Evolutionary conservation across 768 basidiomycete species (phyloP).

Genomic region (Gloeostereum incarnatum): DNA sequence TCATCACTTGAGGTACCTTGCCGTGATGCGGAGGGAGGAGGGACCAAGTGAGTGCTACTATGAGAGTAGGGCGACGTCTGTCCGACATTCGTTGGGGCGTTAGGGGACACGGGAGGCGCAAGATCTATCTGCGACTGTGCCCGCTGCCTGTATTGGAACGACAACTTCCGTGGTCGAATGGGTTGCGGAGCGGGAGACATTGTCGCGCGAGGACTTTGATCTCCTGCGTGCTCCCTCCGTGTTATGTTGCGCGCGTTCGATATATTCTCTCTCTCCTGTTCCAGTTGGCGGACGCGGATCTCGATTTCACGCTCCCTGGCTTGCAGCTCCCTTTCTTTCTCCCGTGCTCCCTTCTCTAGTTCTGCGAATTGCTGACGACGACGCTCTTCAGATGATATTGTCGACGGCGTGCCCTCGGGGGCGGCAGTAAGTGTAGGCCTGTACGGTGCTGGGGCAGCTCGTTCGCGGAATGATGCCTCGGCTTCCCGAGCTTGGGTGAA

Average conservation of each 20-base stretch:
- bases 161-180: constrained; percentile 16
- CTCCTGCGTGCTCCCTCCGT: constrained; percentile 6
- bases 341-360: constrained; percentile 40
- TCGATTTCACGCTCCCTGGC: constrained; percentile 48
- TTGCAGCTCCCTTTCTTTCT: constrained; percentile 44
- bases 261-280: constrained; percentile 40
- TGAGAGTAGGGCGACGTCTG: constrained; percentile 22
- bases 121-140: constrained; percentile 13
- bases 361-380: constrained; percentile 43
- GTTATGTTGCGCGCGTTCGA: constrained; percentile 21
- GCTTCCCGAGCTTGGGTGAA: constrained; percentile 14
- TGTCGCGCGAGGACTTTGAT: constrained; percentile 10
- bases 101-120: neutral
- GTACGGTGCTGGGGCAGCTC: constrained; percentile 3
- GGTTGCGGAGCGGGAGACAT: constrained; percentile 2
- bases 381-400: too few species aligned
- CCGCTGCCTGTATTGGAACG: constrained; percentile 23
- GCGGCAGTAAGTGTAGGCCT: constrained; percentile 16
- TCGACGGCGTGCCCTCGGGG: constrained; percentile 22
- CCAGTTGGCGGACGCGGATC: constrained; percentile 44
- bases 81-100: constrained; percentile 4
- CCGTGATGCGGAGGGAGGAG: constrained; percentile 13
- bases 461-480: constrained; percentile 13
- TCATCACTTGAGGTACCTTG: neutral
- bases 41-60: constrained; percentile 31